Percentiles rank a stretch among this genome's conserved stretches.
Evolutionary conservation across 768 basidiomycete species (phyloP).

Genomic region (Clavaria fumosa): DNA sequence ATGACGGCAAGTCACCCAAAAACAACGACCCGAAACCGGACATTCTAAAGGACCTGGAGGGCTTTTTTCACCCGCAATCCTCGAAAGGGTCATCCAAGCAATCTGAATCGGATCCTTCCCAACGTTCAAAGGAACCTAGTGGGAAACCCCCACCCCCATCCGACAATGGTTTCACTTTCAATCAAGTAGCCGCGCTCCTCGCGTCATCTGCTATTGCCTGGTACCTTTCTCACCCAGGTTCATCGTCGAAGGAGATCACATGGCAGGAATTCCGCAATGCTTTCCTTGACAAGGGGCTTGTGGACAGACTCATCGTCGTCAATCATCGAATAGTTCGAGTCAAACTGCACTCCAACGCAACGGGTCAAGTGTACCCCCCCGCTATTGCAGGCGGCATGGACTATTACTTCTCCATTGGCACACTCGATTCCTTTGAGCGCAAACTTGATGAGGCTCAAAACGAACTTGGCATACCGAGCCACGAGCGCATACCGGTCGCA

Average conservation of each 20-base stretch:
- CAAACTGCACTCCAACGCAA: slow-evolving; percentile 82
- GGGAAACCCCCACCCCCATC: slow-evolving; percentile 35
- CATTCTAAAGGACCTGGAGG: slow-evolving; percentile 54
- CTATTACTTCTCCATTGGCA: slow-evolving; percentile 95
- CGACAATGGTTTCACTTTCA: slow-evolving; percentile 42
- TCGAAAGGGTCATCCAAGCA: slow-evolving; percentile 22
- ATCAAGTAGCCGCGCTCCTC: slow-evolving; percentile 34
- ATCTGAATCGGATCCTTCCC: slow-evolving; percentile 24
- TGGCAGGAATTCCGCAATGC: slow-evolving; percentile 99
- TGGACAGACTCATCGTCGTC: slow-evolving; percentile 84
- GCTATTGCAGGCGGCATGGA: slow-evolving; percentile 37
- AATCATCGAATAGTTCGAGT: slow-evolving; percentile 86
- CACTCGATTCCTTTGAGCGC: slow-evolving; percentile 90
- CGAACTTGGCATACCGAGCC: slow-evolving; percentile 82
- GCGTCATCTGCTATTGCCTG: slow-evolving; percentile 51
- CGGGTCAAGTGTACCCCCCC: slow-evolving; percentile 59
- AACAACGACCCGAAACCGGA: slow-evolving; percentile 17
- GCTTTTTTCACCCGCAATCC: slow-evolving; percentile 54
- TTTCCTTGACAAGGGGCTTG: slow-evolving; percentile 91
- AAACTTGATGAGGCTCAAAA: slow-evolving; percentile 87
- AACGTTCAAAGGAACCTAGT: slow-evolving; percentile 14
- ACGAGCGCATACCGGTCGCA: slow-evolving; percentile 91
- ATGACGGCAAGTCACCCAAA: slow-evolving; percentile 22
- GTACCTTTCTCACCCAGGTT: slow-evolving; percentile 36
- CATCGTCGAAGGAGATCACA: slow-evolving; percentile 77